Conservation (phyloP, 805 yeast genomes). For the Debaryomyces prosopidis region DNA sequence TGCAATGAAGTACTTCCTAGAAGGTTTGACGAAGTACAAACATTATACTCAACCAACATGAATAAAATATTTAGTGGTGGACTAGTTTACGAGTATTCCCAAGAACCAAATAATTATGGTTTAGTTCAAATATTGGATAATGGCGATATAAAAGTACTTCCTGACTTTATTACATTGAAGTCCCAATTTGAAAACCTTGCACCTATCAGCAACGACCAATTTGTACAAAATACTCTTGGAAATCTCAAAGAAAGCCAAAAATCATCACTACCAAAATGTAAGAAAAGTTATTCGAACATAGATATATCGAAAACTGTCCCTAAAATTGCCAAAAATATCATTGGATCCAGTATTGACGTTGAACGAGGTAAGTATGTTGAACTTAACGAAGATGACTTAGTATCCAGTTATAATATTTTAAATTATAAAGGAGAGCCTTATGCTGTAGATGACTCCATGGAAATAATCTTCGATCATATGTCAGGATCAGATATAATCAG, state of each 20-base stretch:
- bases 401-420: constrained; percentile 42
- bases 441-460: constrained; percentile 22
- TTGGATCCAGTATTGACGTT: constrained; percentile 50
- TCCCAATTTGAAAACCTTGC: constrained; percentile 43
- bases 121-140: constrained; percentile 51
- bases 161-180: constrained; percentile 46
- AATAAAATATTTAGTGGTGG: constrained; percentile 81
- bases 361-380: constrained; percentile 51
- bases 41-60: constrained; percentile 74
- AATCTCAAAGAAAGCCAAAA: constrained; percentile 16
- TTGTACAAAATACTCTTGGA: constrained; percentile 19
- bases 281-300: constrained; percentile 31
- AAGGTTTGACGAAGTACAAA: constrained; percentile 69
- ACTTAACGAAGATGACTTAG: constrained; percentile 44
- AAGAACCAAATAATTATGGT: constrained; percentile 80
- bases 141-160: constrained; percentile 44
- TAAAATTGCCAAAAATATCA: constrained; percentile 42
- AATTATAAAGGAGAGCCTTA: constrained; percentile 44
- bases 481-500: constrained; percentile 15
- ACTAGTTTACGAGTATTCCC: constrained; percentile 75
- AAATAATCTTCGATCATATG: constrained; percentile 13
- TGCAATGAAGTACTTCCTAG: constrained; percentile 84
- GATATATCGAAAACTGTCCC: constrained; percentile 49
- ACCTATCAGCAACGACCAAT: constrained; percentile 19
- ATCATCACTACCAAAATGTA: constrained; percentile 30